Evolutionary conservation across 495 filamentous ascomycete species (phyloP).

Genomic region (Lasiosphaeria ovina): DNA sequence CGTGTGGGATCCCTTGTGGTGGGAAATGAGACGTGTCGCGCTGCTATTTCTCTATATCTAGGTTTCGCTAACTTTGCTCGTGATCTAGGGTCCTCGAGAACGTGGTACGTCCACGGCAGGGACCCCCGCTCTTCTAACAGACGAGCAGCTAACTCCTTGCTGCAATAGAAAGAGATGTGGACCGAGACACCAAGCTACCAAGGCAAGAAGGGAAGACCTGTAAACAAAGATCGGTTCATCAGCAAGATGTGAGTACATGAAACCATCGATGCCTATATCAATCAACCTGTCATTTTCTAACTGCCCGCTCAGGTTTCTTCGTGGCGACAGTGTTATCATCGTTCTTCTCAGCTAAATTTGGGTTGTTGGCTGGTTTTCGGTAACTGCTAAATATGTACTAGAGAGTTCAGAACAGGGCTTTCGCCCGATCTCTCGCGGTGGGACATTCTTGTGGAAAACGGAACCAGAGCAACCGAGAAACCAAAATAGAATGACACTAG

Average conservation of each 20-base stretch:
- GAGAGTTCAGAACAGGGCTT: no score
- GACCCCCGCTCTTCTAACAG: no score
- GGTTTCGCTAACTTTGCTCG: constrained; percentile 8
- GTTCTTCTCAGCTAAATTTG: constrained; percentile 72
- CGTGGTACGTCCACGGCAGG: constrained; percentile 9
- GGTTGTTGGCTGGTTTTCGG: no score
- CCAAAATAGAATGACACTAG: no score
- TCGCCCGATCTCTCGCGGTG: no score
- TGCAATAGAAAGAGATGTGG: constrained; percentile 87
- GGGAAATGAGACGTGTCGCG: constrained; percentile 22
- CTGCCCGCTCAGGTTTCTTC: constrained; percentile 67
- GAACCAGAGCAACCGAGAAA: no score
- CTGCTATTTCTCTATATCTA: not conserved
- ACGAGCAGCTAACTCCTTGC: constrained; percentile 9
- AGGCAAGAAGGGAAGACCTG: constrained; percentile 83
- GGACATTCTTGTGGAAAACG: no score
- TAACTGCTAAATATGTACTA: no score
- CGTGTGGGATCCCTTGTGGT: constrained; percentile 5
- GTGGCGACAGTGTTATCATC: constrained; percentile 91
- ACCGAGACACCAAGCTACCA: constrained; percentile 78
- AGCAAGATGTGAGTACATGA: constrained; percentile 81
- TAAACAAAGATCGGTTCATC: constrained; percentile 98
- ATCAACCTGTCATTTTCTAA: constrained; percentile 18
- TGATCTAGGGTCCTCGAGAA: constrained; percentile 31
- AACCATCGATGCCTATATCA: no score